These are phyloP conservation scores for Hyphodiscus hymeniophilus DNA, from an alignment of 495 filamentous ascomycete species.

Conservation along the genomic window DNA sequence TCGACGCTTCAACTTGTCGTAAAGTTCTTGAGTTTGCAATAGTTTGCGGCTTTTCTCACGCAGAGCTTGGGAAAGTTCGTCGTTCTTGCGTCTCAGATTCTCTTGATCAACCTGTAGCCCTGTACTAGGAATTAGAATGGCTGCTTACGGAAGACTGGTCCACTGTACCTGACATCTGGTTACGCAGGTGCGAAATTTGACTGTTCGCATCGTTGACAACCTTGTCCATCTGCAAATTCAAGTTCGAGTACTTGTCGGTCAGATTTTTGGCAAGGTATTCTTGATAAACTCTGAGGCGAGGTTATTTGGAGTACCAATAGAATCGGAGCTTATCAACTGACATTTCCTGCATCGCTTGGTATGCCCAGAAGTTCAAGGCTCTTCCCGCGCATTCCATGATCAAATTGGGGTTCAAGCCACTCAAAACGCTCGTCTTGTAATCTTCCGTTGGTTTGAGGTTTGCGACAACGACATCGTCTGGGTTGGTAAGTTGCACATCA, in stretches of 20 bases:
- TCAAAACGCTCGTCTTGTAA: slow-evolving; percentile 86
- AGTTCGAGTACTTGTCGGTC: slow-evolving; percentile 61
- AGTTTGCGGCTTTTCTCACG: slow-evolving; percentile 69
- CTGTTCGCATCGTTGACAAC: slow-evolving; percentile 74
- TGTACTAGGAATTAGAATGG: slow-evolving; percentile 24
- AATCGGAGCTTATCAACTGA: slow-evolving; percentile 26
- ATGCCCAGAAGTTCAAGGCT: slow-evolving; percentile 81
- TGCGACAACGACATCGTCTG: slow-evolving; percentile 70
- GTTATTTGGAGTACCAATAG: slow-evolving; percentile 9
- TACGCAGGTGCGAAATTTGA: slow-evolving; percentile 60
- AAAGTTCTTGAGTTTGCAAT: slow-evolving; percentile 74
- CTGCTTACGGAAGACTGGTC: not conserved
- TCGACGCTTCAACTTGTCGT: slow-evolving; percentile 71
- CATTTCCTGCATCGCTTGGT: slow-evolving; percentile 91
- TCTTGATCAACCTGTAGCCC: slow-evolving; percentile 61
- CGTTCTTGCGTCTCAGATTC: slow-evolving; percentile 62
- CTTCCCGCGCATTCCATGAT: slow-evolving; percentile 89
- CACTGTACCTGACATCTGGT: slow-evolving; percentile 32
- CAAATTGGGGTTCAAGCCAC: slow-evolving; percentile 71
- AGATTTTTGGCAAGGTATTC: slow-evolving; percentile 65
- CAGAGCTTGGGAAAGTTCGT: slow-evolving; percentile 61
- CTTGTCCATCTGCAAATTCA: slow-evolving; percentile 71
- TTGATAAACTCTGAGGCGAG: slow-evolving; percentile 60
- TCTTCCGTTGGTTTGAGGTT: slow-evolving; percentile 82
- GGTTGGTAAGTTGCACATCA: slow-evolving; percentile 54